Base-by-base conservation (phyloP, 768 basidiomycete species). In the Vararia minispora region DNA sequence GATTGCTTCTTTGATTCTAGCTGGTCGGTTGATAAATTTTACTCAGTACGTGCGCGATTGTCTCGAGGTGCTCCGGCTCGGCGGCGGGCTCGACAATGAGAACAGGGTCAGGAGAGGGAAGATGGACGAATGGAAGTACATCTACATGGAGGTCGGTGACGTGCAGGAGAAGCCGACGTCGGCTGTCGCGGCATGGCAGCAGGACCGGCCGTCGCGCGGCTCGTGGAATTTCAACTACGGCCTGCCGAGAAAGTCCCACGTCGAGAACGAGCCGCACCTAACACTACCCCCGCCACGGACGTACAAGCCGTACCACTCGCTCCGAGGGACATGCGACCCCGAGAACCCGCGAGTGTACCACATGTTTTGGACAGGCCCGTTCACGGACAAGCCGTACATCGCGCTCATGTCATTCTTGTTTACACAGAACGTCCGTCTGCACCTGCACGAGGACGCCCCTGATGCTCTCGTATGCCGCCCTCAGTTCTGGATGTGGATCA, bases 361-460 rank as follows among this genome's bases (percentile, higher is more conserved):
- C 60, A 95, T 97, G 80, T 99, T 95, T 66, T 98, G 95, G 94
- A 87, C 92, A 2, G 94, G 95, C 0, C 81, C 89, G 1, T 97
- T 99, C 66, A 95, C 91, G 7, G 95, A 99, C 67, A 97, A 97
- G 58, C 95, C 95, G 2, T 98, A 99, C 67, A 75, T 90, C 42
- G 90, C 94, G 1, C 68, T 97, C 31, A 66, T 94, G 17, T 95
- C 91, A 13, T 99, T 90, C 69, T 71, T 98, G 25, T 98, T 79
- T 64, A 95, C 94, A 3, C 95, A 99, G 57, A 95, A 95, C 53
- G 73, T 84, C 12, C 88, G 83, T 11, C 66, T 99, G 18, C 79
- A 94, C 50, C 57, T 76, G 17, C 65, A 72, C 37, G 52, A 62
- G 20, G 64, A 68, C 43, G 59, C 67, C 3, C 55, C 59, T n/a